Evolutionary conservation across 2,329 filamentous ascomycete species (phyloP).

Genomic region (Trichophaea hybrida): DNA sequence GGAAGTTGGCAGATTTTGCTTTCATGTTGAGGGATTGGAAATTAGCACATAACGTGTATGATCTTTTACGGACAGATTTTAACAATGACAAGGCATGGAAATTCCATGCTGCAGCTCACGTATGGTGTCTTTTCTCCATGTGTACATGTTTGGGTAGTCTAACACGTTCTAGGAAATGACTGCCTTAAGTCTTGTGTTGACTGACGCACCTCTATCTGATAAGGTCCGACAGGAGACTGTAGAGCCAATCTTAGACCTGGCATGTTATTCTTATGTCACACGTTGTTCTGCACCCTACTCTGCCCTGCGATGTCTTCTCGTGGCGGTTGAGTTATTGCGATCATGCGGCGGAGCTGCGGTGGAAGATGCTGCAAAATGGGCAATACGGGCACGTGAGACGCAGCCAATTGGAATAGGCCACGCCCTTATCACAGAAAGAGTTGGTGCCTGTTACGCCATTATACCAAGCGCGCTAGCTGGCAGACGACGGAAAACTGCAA

Average conservation of each 20-base stretch:
- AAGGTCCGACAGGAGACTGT: constrained; percentile 69
- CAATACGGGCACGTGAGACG: constrained; percentile 62
- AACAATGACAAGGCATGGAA: constrained; percentile 94
- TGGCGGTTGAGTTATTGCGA: constrained; percentile 70
- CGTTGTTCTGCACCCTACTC: constrained; percentile 67
- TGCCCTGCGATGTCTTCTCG: constrained; percentile 59
- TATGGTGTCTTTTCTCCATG: constrained; percentile 5
- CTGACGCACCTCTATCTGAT: constrained; percentile 53
- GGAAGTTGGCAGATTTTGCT: constrained; percentile 83
- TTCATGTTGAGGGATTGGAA: constrained; percentile 98
- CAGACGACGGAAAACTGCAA: constrained; percentile 67
- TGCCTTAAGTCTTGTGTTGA: constrained; percentile 66
- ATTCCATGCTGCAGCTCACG: constrained; percentile 65
- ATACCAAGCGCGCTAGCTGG: constrained; percentile 51
- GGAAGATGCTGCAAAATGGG: constrained; percentile 81
- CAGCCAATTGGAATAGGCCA: constrained; percentile 66
- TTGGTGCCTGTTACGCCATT: constrained; percentile 63
- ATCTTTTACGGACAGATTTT: constrained; percentile 76
- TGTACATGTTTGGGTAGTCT: neutral
- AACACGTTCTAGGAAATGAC: constrained; percentile 65
- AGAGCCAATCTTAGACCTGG: constrained; percentile 76
- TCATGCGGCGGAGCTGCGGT: constrained; percentile 64
- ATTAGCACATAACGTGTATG: constrained; percentile 79
- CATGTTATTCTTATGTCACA: constrained; percentile 82
- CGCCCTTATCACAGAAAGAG: constrained; percentile 69